These are phyloP conservation scores for Rhodamnia rubescens DNA, from an alignment of 345 rosid genomes.

Conservation along the genomic window DNA sequence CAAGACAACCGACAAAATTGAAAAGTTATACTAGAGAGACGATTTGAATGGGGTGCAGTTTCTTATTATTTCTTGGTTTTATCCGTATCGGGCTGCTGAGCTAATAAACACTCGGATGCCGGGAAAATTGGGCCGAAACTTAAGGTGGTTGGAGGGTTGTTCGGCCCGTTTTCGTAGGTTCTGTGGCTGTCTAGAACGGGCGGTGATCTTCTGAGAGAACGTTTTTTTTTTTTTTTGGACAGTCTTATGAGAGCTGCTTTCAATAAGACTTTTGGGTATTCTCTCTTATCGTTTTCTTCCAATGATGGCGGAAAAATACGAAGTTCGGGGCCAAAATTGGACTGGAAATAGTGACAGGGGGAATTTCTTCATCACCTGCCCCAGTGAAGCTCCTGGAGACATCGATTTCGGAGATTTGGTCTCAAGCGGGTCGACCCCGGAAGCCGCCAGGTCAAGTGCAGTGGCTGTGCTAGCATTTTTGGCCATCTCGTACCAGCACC, in stretches of 20 bases:
- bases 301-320: not conserved
- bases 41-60: not conserved
- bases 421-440: too few relatives aligned
- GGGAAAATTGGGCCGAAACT: slow-evolving; percentile 20
- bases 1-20: not conserved
- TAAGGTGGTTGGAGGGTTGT: slow-evolving; percentile 28
- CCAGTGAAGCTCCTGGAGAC: too few relatives aligned
- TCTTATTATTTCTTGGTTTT: not conserved
- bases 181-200: slow-evolving; percentile 11
- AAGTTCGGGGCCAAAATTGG: not conserved
- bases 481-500: slow-evolving; percentile 20
- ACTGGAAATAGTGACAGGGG: too few relatives aligned
- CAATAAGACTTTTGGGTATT: slow-evolving; percentile 3
- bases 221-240: too few relatives aligned
- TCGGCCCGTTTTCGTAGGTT: slow-evolving; percentile 22
- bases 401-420: too few relatives aligned
- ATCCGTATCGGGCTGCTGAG: slow-evolving; percentile 47
- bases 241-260: not conserved
- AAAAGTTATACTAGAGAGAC: not conserved
- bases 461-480: not conserved
- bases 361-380: too few relatives aligned
- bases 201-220: slow-evolving; percentile 6
- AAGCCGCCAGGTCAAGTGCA: too few relatives aligned
- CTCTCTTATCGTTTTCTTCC: not conserved
- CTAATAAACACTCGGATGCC: not conserved